Evolutionary conservation across 257 asterid species (phyloP), one percentile per base, ranked within the genome.

Genomic region (Paulownia fortunei): DNA sequence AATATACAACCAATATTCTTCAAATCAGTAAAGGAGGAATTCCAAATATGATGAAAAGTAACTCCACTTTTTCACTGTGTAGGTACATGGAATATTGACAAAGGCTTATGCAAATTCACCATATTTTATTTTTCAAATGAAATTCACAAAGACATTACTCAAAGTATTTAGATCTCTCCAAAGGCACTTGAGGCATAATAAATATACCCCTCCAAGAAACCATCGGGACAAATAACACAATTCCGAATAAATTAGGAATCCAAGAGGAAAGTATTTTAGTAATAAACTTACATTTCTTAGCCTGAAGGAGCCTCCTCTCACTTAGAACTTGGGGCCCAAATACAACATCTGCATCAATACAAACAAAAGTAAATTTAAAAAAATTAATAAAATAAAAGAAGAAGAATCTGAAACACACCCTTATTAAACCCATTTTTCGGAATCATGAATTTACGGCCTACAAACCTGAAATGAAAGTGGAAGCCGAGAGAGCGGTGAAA

Each of bases 241-340:
- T 24, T 16, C 10, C 9, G 27, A 46, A 55, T 42, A 30, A 62
- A 41, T 39, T 41, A 39, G 23, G 4, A 49, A 66, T 8, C 51
- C 26, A 4, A 12, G 32, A 76, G 32, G 21, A 49, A 26, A 30
- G 42, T 30, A 52, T n/a, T 37, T 47, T 13, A 26, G 9, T 7
- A 34, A 41, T 13, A 6, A 55, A 79, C 78, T 10, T 67, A 86
- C 90, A 55, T 73, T 66, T 81, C 61, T 19, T 41, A 59, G 60
- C 72, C 60, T 86, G 88, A 58, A 86, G 88, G 34, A 86, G 86
- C 76, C 79, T 85, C 79, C 87, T 85, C 39, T 70, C 72, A 67
- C 51, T 74, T 46, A 16, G 19, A 80, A 58, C 61, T 16, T 39
- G 27, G 9, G 76, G 61, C 65, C 76, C 80, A 81, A 79, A 47